Percentiles rank a stretch among this genome's conserved stretches.
phyloP scores from a whole-genome alignment of 768 basidiomycete species.

The Suillus bovinus region DNA sequence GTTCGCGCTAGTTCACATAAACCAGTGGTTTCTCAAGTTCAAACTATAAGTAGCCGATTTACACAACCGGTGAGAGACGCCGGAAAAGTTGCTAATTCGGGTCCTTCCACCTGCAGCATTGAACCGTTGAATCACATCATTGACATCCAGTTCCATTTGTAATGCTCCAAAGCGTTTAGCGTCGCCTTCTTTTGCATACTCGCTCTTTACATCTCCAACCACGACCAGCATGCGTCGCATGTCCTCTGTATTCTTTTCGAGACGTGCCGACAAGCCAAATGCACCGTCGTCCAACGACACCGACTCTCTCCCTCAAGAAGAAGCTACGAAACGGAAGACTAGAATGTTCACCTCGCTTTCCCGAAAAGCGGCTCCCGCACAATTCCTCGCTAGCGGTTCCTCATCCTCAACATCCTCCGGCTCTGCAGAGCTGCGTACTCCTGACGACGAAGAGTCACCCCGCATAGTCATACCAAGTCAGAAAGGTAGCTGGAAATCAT shows the following conservation, averaged over 20 bases:
- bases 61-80: conserved; percentile 7
- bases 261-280: conserved; percentile 32
- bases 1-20: background rate
- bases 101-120: background rate
- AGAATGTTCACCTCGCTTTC: conserved; percentile 29
- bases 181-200: conserved; percentile 10
- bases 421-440: conserved; percentile 54
- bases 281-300: conserved; percentile 16
- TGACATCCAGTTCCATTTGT: conserved; percentile 33
- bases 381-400: conserved; percentile 39
- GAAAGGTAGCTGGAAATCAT: conserved; percentile 57
- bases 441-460: conserved; percentile 52
- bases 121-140: conserved; percentile 6
- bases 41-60: conserved; percentile 3
- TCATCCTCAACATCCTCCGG: conserved; percentile 64
- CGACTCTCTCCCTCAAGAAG: conserved; percentile 14
- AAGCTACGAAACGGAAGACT: conserved; percentile 24
- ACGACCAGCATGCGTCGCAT: conserved; percentile 58
- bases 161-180: conserved; percentile 30
- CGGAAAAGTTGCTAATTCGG: conserved; percentile 13
- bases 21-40: background rate
- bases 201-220: conserved; percentile 27
- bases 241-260: conserved; percentile 54
- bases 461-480: conserved; percentile 29
- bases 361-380: conserved; percentile 26